Evolutionary conservation across 2,329 filamentous ascomycete genomes (phyloP), one percentile per base, ranked within the genome.

Genomic region (Xenoacremonium recifei): DNA sequence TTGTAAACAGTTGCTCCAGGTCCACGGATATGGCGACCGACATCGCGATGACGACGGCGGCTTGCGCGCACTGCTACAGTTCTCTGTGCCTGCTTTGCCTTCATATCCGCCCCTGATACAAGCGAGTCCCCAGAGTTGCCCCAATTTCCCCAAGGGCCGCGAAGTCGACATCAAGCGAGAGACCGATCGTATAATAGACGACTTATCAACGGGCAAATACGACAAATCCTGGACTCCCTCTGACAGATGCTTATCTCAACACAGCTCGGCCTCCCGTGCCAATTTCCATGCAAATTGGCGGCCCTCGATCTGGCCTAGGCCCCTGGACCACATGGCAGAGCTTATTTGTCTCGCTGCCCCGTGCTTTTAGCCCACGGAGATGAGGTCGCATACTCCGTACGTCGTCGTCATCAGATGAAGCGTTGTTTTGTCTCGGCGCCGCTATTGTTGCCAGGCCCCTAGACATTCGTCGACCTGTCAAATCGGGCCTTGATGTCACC

Each of bases 351-450:
- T 36, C 35, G 25, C 25, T 40, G 39, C 27, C 19, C 42, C 37
- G 39, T 48, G 45, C 42, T 19, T 37, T 39, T 42, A 39, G 33
- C 38, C 25, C 33, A 31, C 42, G 45, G 45, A 48, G 37, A 48
- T 48, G 42, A 42, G 39, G 20, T 10, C 23, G n/a, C n/a, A n/a
- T n/a, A n/a, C 23, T 13, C 31, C 25, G 40, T 39, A 35, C 30
- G 40, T 38, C 35, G 35, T 43, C 44, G 20, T 40, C 36, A 35
- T 39, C 40, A 27, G 23, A 9, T 7, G 23, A 27, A 13, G 13
- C 23, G 13, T 27, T 27, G 23, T 27, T 27, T 27, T 27, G 23
- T 27, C 23, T 27, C 23, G 23, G 13, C 7, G 13, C 9, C 9
- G 7, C 13, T 13, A 27, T 27, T 27, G 23, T 27, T 27, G 23